Conservation (phyloP, 148 eudicot species). For the Euryodendron excelsum region DNA sequence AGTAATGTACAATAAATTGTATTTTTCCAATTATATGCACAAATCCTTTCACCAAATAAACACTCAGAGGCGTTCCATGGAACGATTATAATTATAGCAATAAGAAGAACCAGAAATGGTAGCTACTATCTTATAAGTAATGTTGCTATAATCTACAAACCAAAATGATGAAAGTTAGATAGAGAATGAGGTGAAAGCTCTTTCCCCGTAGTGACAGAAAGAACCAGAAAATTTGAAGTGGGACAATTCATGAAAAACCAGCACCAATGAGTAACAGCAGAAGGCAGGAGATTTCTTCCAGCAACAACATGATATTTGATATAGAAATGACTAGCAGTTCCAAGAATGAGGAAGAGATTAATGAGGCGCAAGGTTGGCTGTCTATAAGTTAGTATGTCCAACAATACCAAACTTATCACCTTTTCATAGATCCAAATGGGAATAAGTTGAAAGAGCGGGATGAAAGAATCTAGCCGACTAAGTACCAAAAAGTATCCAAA, state of each 20-base stretch:
- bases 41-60: too few species aligned
- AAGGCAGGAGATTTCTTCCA: neutral
- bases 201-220: neutral
- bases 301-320: neutral
- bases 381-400: neutral
- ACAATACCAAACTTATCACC: too few species aligned
- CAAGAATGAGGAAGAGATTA: neutral
- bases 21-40: too few species aligned
- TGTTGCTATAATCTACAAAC: neutral
- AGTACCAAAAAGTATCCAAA: neutral
- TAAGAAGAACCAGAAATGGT: too few species aligned
- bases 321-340: neutral
- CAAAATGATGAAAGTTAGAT: neutral
- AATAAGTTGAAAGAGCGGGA: neutral
- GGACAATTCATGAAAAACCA: neutral
- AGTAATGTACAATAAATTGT: too few species aligned
- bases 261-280: neutral
- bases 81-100: too few species aligned
- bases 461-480: neutral
- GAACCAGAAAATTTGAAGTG: neutral
- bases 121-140: neutral
- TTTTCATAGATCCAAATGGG: too few species aligned
- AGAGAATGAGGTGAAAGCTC: neutral
- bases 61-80: too few species aligned
- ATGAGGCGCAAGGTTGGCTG: neutral